Percentiles rank a stretch among this genome's conserved stretches.
Evolutionary conservation across 371 early-diverging fungal genomes (phyloP).

Genomic region (Apophysomyces elegans): DNA sequence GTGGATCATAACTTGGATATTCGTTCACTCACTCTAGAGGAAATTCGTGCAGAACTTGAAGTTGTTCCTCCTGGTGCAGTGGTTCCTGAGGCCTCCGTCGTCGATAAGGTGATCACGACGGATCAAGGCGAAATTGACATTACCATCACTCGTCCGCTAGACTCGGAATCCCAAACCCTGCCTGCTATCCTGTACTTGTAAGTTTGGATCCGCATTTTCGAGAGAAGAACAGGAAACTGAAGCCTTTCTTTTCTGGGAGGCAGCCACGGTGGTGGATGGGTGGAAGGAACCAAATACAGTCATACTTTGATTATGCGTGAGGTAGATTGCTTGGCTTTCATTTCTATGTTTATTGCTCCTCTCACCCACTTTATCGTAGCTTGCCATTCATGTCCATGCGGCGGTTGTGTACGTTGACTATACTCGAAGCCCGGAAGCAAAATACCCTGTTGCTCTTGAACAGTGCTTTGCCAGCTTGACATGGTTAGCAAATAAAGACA

Average conservation of each 20-base stretch:
- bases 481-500: constrained; percentile 25
- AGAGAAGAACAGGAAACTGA: neutral
- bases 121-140: constrained; percentile 12
- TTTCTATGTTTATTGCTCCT: neutral
- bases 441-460: constrained; percentile 33
- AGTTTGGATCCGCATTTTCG: neutral
- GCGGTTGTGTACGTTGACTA: constrained; percentile 30
- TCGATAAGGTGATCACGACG: neutral
- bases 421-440: constrained; percentile 30
- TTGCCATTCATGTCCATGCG: constrained; percentile 16
- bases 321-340: constrained; percentile 12
- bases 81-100: neutral
- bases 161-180: constrained; percentile 15
- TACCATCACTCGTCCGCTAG: constrained; percentile 20
- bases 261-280: constrained; percentile 29
- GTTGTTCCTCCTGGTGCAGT: no score
- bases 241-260: neutral
- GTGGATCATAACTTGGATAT: no score
- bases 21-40: no score
- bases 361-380: neutral
- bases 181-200: constrained; percentile 25
- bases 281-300: constrained; percentile 24
- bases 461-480: constrained; percentile 27
- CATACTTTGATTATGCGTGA: constrained; percentile 21
- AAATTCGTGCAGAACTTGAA: no score